A percentile compares a stretch with the other conserved stretches of the same genome.
phyloP scores from a whole-genome alignment of 2,329 filamentous ascomycete species.

The Plenodomus biglobosus region DNA sequence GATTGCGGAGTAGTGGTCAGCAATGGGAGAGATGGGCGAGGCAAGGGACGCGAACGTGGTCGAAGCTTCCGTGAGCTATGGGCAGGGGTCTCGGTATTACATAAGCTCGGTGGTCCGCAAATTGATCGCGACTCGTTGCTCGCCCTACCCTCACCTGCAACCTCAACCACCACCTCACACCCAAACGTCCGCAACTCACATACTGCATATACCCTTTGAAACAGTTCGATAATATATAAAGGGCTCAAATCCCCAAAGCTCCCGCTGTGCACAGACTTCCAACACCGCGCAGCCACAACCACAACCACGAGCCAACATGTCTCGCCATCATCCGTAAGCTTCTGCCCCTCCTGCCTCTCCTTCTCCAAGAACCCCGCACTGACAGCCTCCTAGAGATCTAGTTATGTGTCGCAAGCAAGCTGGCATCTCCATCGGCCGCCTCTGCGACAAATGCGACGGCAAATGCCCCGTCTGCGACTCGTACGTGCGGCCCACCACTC shows the following conservation, averaged over 20 bases:
- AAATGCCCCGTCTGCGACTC: conserved; percentile 99
- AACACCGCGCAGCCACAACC: not conserved
- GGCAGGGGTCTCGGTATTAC: not conserved
- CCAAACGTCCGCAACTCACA: not conserved
- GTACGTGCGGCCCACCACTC: conserved; percentile 95
- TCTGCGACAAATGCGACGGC: conserved; percentile 99
- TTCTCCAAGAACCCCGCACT: conserved; percentile 9
- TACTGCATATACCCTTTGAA: not conserved
- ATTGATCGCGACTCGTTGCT: conserved; percentile 5
- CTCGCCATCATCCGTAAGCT: conserved; percentile 86
- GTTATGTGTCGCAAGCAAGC: conserved; percentile 99
- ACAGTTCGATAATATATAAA: too few species aligned
- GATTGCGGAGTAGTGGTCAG: not conserved
- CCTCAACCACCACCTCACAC: not conserved
- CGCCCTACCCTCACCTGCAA: not conserved
- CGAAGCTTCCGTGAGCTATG: conserved; percentile 18
- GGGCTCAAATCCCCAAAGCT: not conserved
- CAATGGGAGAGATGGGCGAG: not conserved
- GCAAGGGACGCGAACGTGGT: conserved; percentile 7
- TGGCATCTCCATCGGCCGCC: conserved; percentile 95
- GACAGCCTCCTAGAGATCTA: conserved; percentile 67
- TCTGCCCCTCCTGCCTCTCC: conserved; percentile 1
- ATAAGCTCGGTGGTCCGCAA: conserved; percentile 18
- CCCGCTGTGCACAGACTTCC: not conserved
- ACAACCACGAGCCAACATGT: conserved; percentile 60